Conservation (phyloP, 2,329 filamentous ascomycete species). For the Talaromyces sp. region DNA sequence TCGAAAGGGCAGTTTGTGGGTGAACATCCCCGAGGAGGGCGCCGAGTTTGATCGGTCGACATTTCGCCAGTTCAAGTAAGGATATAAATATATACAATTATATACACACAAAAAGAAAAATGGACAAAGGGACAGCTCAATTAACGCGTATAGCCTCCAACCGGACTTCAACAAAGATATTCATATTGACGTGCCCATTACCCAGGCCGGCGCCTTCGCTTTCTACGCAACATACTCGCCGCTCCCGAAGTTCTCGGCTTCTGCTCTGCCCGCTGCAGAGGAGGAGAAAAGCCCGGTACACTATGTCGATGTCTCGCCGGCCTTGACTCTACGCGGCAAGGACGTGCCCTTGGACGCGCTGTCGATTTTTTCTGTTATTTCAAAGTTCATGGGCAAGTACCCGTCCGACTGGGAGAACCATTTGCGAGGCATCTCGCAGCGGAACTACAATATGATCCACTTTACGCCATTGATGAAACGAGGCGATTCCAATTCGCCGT, state of each 20-base stretch:
- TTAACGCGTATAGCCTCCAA: constrained; percentile 52
- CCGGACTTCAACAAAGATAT: constrained; percentile 91
- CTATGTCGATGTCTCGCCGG: constrained; percentile 91
- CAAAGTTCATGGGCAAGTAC: constrained; percentile 96
- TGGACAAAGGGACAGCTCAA: not conserved
- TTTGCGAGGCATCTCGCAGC: constrained; percentile 76
- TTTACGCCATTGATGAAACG: constrained; percentile 91
- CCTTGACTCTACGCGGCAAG: constrained; percentile 66
- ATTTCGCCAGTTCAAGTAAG: constrained; percentile 87
- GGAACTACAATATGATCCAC: constrained; percentile 98
- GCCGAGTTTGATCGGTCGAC: constrained; percentile 69
- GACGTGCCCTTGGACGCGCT: constrained; percentile 79
- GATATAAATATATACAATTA: not conserved
- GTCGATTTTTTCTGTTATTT: constrained; percentile 88
- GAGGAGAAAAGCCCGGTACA: constrained; percentile 69
- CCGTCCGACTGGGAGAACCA: constrained; percentile 87
- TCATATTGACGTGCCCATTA: constrained; percentile 82
- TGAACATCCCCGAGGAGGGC: constrained; percentile 81
- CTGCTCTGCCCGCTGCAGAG: constrained; percentile 44
- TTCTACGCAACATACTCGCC: constrained; percentile 93
- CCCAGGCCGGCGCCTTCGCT: constrained; percentile 78
- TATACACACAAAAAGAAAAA: not conserved
- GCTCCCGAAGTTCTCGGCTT: constrained; percentile 69
- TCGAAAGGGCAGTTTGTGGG: constrained; percentile 88
- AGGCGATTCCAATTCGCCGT: constrained; percentile 89